These are phyloP conservation scores for Lepidium africanum DNA, from an alignment of 345 rosid species.

Conservation along the genomic window DNA sequence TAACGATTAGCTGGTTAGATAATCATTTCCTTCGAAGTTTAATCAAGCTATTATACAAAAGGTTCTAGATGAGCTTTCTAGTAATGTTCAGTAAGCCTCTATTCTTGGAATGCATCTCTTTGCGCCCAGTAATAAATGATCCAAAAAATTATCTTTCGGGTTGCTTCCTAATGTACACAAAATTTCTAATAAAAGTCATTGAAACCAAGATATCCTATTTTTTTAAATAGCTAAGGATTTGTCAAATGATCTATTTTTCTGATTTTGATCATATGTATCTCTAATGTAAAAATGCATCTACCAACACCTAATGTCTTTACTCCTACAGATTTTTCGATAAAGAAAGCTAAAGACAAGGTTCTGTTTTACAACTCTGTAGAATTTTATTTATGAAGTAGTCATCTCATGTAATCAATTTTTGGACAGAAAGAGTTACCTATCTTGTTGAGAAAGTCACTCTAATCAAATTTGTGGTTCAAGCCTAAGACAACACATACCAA, in stretches of 20 bases:
- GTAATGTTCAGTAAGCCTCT: conserved; percentile 47
- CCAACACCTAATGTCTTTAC: conserved; percentile 64
- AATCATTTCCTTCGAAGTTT: conserved; percentile 66
- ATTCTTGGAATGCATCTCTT: too few relatives aligned
- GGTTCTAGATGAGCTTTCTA: conserved; percentile 50
- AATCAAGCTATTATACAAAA: conserved; percentile 43
- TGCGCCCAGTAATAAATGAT: too few relatives aligned
- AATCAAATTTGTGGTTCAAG: conserved; percentile 67
- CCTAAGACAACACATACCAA: conserved; percentile 63
- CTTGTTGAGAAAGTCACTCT: conserved; percentile 50
- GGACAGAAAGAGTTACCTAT: conserved; percentile 54
- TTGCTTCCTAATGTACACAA: too few relatives aligned
- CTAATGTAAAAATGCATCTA: conserved; percentile 53
- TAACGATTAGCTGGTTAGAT: conserved; percentile 71
- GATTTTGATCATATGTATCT: too few relatives aligned
- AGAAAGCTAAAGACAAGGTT: conserved; percentile 52
- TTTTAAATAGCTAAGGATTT: too few relatives aligned
- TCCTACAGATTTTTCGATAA: conserved; percentile 76
- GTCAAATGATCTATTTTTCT: too few relatives aligned
- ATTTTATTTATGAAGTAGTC: background rate
- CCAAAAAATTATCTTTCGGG: too few relatives aligned
- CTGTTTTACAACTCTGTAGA: background rate
- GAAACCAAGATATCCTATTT: too few relatives aligned
- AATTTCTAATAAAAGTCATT: too few relatives aligned
- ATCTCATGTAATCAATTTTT: background rate